These are phyloP conservation scores for Sisymbrium altissimum DNA, from an alignment of 345 rosid genomes.

Conservation along the genomic window DNA sequence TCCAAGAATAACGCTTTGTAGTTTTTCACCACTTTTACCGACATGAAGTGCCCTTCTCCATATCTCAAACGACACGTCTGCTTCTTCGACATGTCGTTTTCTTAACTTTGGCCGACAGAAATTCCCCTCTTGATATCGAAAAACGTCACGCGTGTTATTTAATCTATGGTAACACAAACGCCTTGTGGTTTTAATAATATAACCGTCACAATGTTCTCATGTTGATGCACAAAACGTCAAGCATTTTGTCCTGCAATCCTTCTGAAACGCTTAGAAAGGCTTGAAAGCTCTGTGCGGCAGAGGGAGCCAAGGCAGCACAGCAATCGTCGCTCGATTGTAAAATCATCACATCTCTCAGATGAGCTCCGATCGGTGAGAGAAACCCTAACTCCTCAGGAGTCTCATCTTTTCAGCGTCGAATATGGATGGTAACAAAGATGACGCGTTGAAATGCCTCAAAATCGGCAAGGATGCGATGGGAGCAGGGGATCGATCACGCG, in stretches of 20 bases:
- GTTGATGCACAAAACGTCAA: not conserved
- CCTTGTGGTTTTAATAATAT: not conserved
- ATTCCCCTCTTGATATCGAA: not conserved
- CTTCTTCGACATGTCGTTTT: not conserved
- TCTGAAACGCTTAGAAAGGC: not conserved
- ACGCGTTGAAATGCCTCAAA: constrained; percentile 76
- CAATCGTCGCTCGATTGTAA: not conserved
- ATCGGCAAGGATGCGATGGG: constrained; percentile 80
- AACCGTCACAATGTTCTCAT: not conserved
- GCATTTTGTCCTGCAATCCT: not conserved
- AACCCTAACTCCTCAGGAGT: not conserved
- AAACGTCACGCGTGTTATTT: not conserved
- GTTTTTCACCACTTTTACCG: not conserved
- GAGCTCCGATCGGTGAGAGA: constrained; percentile 9
- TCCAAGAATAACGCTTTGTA: constrained; percentile 24
- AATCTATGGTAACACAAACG: not conserved
- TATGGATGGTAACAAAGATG: constrained; percentile 96
- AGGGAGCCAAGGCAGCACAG: not conserved
- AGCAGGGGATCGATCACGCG: constrained; percentile 79
- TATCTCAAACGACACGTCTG: not conserved
- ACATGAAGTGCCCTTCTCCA: not conserved
- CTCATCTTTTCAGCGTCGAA: not conserved
- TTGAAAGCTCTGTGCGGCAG: constrained; percentile 12
- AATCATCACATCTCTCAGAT: constrained; percentile 17
- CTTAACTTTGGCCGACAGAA: not conserved